Evolutionary conservation across 495 filamentous ascomycete species (phyloP).

Genomic region (Terfezia boudieri): DNA sequence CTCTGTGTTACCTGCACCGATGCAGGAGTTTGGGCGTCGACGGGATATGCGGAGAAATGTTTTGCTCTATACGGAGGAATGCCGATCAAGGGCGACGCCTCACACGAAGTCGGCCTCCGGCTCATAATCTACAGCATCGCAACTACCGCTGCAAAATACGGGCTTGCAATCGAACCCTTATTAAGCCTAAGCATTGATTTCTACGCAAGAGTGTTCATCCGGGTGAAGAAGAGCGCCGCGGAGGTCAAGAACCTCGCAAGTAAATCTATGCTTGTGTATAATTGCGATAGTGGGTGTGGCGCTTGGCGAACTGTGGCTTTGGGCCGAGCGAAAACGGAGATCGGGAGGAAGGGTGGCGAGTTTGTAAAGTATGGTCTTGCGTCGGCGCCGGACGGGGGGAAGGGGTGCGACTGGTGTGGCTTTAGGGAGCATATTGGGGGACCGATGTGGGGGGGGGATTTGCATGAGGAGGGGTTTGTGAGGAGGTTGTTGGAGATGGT

Average conservation of each 20-base stretch:
- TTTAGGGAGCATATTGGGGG: conserved; percentile 69
- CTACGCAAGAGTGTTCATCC: conserved; percentile 79
- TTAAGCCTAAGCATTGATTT: conserved; percentile 88
- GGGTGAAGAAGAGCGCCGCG: conserved; percentile 49
- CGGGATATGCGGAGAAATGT: conserved; percentile 78
- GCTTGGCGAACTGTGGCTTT: conserved; percentile 63
- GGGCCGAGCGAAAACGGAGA: conserved; percentile 36
- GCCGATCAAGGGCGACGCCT: conserved; percentile 58
- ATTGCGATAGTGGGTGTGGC: conserved; percentile 72
- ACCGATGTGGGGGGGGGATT: conserved; percentile 80
- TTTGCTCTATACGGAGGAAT: conserved; percentile 78
- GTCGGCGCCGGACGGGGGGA: conserved; percentile 38
- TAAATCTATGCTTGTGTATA: conserved; percentile 84
- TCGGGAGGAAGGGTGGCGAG: conserved; percentile 42
- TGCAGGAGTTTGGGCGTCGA: conserved; percentile 78
- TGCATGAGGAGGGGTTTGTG: conserved; percentile 68
- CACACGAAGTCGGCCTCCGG: conserved; percentile 74
- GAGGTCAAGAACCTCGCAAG: conserved; percentile 74
- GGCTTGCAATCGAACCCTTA: conserved; percentile 74
- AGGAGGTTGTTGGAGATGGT: conserved; percentile 47
- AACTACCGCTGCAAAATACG: conserved; percentile 58
- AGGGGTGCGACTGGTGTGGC: conserved; percentile 58
- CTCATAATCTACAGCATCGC: conserved; percentile 65
- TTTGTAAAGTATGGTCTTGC: conserved; percentile 56
- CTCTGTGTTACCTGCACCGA: conserved; percentile 95